Conservation (phyloP, 2,329 filamentous ascomycete genomes). For the Elsinoe ampelina region DNA sequence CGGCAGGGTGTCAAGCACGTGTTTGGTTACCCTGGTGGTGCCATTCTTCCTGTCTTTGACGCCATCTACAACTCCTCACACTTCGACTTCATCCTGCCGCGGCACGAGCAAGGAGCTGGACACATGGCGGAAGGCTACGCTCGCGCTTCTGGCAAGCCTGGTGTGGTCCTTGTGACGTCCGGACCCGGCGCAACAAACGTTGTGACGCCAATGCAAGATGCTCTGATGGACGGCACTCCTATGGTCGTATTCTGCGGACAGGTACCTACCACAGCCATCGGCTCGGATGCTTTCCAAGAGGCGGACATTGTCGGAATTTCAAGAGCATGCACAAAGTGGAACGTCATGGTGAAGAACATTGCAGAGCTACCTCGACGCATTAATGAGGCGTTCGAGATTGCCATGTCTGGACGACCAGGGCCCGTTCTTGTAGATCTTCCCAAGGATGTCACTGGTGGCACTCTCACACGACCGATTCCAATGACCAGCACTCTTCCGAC, state of each 20-base stretch:
- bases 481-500: slow-evolving; percentile 62
- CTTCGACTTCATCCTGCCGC: slow-evolving; percentile 90
- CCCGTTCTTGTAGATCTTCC: slow-evolving; percentile 93
- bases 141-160: slow-evolving; percentile 82
- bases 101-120: slow-evolving; percentile 94
- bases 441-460: slow-evolving; percentile 87
- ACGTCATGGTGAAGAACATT: slow-evolving; percentile 94
- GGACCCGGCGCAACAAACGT: slow-evolving; percentile 95
- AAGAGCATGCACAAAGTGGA: slow-evolving; percentile 95
- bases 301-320: slow-evolving; percentile 92
- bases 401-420: slow-evolving; percentile 84
- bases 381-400: slow-evolving; percentile 97
- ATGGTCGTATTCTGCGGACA: slow-evolving; percentile 95
- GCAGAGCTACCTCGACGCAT: slow-evolving; percentile 88
- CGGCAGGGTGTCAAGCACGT: slow-evolving; percentile 85
- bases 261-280: slow-evolving; percentile 81
- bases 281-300: slow-evolving; percentile 94
- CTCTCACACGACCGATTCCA: slow-evolving; percentile 76
- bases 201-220: slow-evolving; percentile 92
- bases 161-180: slow-evolving; percentile 93
- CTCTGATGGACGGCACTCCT: slow-evolving; percentile 87
- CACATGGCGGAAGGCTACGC: slow-evolving; percentile 99
- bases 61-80: slow-evolving; percentile 97
- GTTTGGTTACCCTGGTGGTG: slow-evolving; percentile 80
- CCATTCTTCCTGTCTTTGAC: slow-evolving; percentile 95